Percentiles rank a stretch among this genome's conserved stretches.
Evolutionary conservation across 768 basidiomycete genomes (phyloP).

Genomic region (Agrocybe chaxingu): DNA sequence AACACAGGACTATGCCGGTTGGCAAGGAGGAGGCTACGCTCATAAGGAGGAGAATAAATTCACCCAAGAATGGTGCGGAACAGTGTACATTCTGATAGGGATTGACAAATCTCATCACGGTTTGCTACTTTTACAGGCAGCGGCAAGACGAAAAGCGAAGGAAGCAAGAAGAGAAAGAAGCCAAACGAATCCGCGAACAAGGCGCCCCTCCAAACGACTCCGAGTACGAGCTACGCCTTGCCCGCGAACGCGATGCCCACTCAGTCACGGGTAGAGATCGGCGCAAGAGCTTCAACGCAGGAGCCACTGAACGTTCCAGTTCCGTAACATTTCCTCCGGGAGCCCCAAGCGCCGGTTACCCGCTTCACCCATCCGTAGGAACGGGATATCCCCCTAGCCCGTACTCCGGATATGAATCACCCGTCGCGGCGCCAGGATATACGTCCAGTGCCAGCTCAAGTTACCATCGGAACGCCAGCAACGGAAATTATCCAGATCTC

Average conservation of each 20-base stretch:
- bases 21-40: constrained; percentile 42
- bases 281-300: constrained; percentile 52
- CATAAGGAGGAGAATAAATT: constrained; percentile 37
- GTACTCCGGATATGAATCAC: constrained; percentile 17
- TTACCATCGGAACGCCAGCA: constrained; percentile 31
- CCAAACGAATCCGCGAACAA: constrained; percentile 47
- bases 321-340: constrained; percentile 28
- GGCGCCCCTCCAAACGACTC: constrained; percentile 40
- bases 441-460: constrained; percentile 15
- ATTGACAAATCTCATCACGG: background rate
- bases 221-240: constrained; percentile 53
- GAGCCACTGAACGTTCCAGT: constrained; percentile 24
- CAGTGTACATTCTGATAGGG: too few relatives aligned
- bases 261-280: constrained; percentile 37
- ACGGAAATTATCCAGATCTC: constrained; percentile 29
- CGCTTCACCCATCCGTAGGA: constrained; percentile 18
- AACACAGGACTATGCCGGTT: constrained; percentile 55
- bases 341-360: constrained; percentile 21
- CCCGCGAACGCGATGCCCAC: constrained; percentile 55
- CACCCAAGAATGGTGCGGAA: constrained; percentile 11
- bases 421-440: constrained; percentile 14
- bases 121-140: constrained; percentile 32
- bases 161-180: constrained; percentile 44
- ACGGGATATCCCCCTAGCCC: constrained; percentile 23
- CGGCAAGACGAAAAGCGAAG: constrained; percentile 41